A percentile compares a stretch with the other conserved stretches of the same genome.
Evolutionary conservation across 2,329 filamentous ascomycete species (phyloP).

Genomic region (Fusarium sp.): DNA sequence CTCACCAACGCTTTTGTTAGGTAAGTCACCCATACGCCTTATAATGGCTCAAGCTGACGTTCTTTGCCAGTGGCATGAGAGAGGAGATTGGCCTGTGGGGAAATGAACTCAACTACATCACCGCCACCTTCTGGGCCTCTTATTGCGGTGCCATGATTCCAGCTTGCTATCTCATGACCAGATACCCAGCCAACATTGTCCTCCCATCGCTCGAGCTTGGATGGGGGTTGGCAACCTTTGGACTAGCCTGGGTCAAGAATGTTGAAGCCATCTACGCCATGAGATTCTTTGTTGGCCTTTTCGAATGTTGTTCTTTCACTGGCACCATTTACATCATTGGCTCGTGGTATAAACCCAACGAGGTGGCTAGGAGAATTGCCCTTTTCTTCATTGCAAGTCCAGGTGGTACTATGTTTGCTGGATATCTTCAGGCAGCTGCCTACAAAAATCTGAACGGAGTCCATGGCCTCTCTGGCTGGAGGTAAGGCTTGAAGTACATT

Average conservation of each 20-base stretch:
- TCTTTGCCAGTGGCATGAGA: constrained; percentile 12
- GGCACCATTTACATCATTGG: constrained; percentile 57
- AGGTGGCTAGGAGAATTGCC: constrained; percentile 52
- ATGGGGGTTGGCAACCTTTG: constrained; percentile 42
- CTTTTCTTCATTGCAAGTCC: constrained; percentile 58
- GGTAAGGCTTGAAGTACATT: constrained; percentile 56
- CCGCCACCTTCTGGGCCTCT: constrained; percentile 53
- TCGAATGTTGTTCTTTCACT: constrained; percentile 49
- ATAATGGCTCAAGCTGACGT: constrained; percentile 12
- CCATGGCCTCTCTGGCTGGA: constrained; percentile 51
- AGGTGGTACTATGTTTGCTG: constrained; percentile 57
- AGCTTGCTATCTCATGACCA: constrained; percentile 41
- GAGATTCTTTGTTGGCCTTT: constrained; percentile 56
- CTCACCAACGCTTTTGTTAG: constrained; percentile 54
- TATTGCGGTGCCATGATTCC: constrained; percentile 57
- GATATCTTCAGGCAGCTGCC: constrained; percentile 63
- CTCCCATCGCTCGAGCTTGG: constrained; percentile 50
- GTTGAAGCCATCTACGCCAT: constrained; percentile 51
- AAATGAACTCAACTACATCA: constrained; percentile 25
- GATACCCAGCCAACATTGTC: constrained; percentile 40
- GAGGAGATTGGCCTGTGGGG: constrained; percentile 20
- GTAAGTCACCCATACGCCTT: constrained; percentile 43
- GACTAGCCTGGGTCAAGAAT: constrained; percentile 48
- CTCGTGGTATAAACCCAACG: constrained; percentile 56
- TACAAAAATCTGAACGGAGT: constrained; percentile 65